phyloP scores from a whole-genome alignment of 345 rosid species.

The Eutrema japonicum region DNA sequence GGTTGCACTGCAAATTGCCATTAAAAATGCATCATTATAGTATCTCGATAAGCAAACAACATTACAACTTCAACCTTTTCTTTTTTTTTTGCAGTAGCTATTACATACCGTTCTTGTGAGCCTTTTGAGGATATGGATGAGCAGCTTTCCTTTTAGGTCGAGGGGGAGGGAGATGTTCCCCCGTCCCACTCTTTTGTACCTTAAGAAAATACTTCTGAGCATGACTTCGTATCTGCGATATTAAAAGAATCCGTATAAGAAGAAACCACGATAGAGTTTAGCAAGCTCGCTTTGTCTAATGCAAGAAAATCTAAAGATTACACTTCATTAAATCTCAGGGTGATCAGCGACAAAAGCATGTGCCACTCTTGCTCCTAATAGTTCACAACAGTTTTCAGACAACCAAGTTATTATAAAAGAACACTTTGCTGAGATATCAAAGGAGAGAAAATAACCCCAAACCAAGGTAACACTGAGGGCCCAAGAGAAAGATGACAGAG shows the following conservation, averaged over 20 bases:
- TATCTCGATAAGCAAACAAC: constrained; percentile 9
- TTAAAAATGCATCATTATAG: constrained; percentile 17
- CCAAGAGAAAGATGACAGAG: constrained; percentile 24
- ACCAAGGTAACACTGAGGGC: constrained; percentile 31
- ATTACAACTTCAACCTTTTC: constrained; percentile 2
- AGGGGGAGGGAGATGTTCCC: constrained; percentile 91
- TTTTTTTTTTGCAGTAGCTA: constrained; percentile 1
- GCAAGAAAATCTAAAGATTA: constrained; percentile 22
- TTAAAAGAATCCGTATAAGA: not conserved
- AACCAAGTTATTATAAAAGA: constrained; percentile 13
- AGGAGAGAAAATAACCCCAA: constrained; percentile 24
- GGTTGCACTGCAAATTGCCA: constrained; percentile 51
- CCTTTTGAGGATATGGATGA: constrained; percentile 96
- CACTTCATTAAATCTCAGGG: not conserved
- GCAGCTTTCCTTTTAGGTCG: constrained; percentile 92
- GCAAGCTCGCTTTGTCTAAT: constrained; percentile 13
- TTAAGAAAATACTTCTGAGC: constrained; percentile 91
- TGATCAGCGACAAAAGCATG: constrained; percentile 26
- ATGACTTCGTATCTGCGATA: constrained; percentile 79
- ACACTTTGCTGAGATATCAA: constrained; percentile 22
- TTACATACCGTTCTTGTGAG: constrained; percentile 64
- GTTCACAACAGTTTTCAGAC: constrained; percentile 16
- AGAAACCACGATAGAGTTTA: constrained; percentile 6
- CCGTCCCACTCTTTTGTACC: constrained; percentile 84
- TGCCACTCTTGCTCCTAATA: constrained; percentile 20